phyloP scores from a whole-genome alignment of 2,329 filamentous ascomycete genomes.

The Microcyclospora pomicola region DNA sequence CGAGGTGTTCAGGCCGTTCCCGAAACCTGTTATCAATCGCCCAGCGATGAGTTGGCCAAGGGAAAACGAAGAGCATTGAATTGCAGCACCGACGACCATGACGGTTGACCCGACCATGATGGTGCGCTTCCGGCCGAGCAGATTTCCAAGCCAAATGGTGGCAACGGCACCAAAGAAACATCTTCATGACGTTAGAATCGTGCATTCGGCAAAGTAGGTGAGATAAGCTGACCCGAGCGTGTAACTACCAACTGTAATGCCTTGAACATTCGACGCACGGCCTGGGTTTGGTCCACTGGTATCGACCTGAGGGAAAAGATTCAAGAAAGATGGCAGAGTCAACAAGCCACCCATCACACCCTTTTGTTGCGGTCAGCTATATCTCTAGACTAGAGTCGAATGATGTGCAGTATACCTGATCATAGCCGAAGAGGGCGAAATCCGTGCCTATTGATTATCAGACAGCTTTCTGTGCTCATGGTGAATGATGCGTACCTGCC shows the following conservation, averaged over 20 bases:
- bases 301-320: slow-evolving; percentile 29
- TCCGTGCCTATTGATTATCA: slow-evolving; percentile 1
- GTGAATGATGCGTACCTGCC: slow-evolving; percentile 19
- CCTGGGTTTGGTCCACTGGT: slow-evolving; percentile 5
- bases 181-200: slow-evolving; percentile 22
- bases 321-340: slow-evolving; percentile 27
- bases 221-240: slow-evolving; percentile 3
- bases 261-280: slow-evolving; percentile 15
- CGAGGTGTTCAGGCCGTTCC: slow-evolving; percentile 39
- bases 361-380: slow-evolving; percentile 10
- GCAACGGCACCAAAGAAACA: slow-evolving; percentile 38
- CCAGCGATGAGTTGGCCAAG: slow-evolving; percentile 36
- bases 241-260: slow-evolving; percentile 19
- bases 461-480: background rate
- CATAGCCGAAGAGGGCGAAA: slow-evolving; percentile 13
- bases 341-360: slow-evolving; percentile 34
- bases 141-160: slow-evolving; percentile 37
- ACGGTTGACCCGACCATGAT: slow-evolving; percentile 37
- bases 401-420: background rate
- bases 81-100: slow-evolving; percentile 36
- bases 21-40: slow-evolving; percentile 38
- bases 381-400: background rate
- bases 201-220: no score
- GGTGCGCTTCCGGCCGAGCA: slow-evolving; percentile 37
- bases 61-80: slow-evolving; percentile 35